Percentiles rank a stretch among this genome's conserved stretches.
These are phyloP conservation scores for Botrytis paeoniae DNA, from an alignment of 2,329 filamentous ascomycete species.

Conservation along the genomic window DNA sequence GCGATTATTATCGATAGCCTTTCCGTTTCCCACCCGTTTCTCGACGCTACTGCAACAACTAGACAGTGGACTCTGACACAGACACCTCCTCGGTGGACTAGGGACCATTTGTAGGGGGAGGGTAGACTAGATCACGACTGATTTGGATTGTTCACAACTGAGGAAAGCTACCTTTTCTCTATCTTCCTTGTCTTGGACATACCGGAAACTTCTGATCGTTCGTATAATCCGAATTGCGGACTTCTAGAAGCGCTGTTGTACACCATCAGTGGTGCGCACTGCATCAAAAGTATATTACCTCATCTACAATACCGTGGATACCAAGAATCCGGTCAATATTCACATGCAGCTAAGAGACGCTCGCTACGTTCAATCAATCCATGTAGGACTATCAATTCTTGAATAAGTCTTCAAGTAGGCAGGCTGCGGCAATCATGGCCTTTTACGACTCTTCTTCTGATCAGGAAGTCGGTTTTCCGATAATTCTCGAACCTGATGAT, in stretches of 20 bases:
- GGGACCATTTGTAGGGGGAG: slow-evolving; percentile 1
- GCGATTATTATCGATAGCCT: neutral
- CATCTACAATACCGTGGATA: slow-evolving; percentile 2
- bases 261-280: slow-evolving; percentile 8
- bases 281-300: slow-evolving; percentile 15
- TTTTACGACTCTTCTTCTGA: slow-evolving; percentile 27
- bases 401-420: slow-evolving; percentile 18
- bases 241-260: slow-evolving; percentile 1
- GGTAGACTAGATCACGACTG: neutral
- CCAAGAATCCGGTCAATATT: slow-evolving; percentile 15
- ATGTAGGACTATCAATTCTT: slow-evolving; percentile 19
- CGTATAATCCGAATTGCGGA: neutral
- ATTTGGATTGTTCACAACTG: neutral
- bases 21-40: slow-evolving; percentile 11
- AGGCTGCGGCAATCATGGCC: slow-evolving; percentile 21
- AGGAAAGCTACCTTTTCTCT: neutral
- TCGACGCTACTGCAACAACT: slow-evolving; percentile 10
- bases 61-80: neutral
- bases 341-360: slow-evolving; percentile 13
- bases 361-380: slow-evolving; percentile 8
- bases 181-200: neutral
- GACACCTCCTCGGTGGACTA: neutral
- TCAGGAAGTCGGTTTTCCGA: slow-evolving; percentile 24
- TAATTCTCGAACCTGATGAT: slow-evolving; percentile 27
- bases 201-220: neutral